These are phyloP conservation scores for Reticulomyxa filosa DNA, from an alignment of 78 protist species.

Conservation along the genomic window DNA sequence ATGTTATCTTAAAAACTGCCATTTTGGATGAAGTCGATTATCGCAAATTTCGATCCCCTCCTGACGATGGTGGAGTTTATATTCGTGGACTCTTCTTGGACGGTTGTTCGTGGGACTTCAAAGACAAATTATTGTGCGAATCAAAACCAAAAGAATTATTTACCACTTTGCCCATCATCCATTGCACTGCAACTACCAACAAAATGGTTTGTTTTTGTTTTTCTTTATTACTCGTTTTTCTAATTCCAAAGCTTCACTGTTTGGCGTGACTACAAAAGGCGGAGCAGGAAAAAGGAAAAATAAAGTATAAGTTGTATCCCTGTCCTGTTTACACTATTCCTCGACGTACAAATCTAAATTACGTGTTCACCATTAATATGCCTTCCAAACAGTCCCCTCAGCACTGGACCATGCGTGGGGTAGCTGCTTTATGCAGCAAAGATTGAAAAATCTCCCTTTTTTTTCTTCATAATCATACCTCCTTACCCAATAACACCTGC, in stretches of 20 bases:
- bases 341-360: constrained; percentile 35
- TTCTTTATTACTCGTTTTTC: not conserved
- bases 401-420: constrained; percentile 53
- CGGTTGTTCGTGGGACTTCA: constrained; percentile 57
- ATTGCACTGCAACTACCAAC: constrained; percentile 30
- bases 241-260: not conserved
- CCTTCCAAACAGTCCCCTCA: constrained; percentile 15
- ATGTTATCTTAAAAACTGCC: constrained; percentile 21
- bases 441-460: too few species aligned
- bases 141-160: constrained; percentile 35
- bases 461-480: too few species aligned
- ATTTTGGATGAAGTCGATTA: constrained; percentile 1
- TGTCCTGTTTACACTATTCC: constrained; percentile 61
- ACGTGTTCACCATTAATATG: constrained; percentile 33
- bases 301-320: constrained; percentile 9
- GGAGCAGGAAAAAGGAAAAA: not conserved
- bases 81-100: constrained; percentile 61
- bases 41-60: not conserved
- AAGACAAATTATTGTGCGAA: constrained; percentile 20
- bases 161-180: constrained; percentile 39
- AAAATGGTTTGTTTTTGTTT: not conserved
- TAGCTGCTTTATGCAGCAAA: constrained; percentile 21
- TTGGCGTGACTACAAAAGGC: too few species aligned
- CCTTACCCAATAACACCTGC: too few species aligned
- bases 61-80: constrained; percentile 48